phyloP scores from a whole-genome alignment of 1,284 basidiomycete species.

The Lentinus polychrous region DNA sequence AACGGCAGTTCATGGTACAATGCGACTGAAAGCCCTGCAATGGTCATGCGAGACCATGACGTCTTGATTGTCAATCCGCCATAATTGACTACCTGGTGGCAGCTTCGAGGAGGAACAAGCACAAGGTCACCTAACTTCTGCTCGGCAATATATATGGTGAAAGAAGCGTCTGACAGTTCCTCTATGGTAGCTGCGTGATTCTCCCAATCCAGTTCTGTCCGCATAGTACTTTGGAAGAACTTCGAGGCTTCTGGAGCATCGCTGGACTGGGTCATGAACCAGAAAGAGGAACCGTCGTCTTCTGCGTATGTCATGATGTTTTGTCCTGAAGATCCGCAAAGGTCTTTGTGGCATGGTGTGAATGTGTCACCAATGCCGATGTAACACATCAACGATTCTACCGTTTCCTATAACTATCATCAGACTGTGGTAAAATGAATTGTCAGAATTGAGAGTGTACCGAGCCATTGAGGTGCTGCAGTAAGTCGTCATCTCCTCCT shows the following conservation, averaged over 20 bases:
- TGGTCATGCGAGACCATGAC: slow-evolving; percentile 76
- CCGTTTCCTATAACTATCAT: slow-evolving; percentile 34
- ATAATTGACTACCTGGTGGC: slow-evolving; percentile 71
- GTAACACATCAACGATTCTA: slow-evolving; percentile 77
- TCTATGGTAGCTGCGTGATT: slow-evolving; percentile 51
- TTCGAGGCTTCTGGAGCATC: slow-evolving; percentile 42
- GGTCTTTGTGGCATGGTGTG: slow-evolving; percentile 75
- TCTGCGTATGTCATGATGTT: slow-evolving; percentile 77
- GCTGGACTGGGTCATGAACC: slow-evolving; percentile 71
- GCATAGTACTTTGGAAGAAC: slow-evolving; percentile 49
- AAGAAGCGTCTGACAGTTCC: slow-evolving; percentile 60
- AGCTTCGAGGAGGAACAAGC: slow-evolving; percentile 70
- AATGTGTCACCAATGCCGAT: slow-evolving; percentile 67
- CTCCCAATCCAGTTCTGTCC: slow-evolving; percentile 67
- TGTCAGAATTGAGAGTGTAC: slow-evolving; percentile 26
- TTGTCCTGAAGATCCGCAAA: slow-evolving; percentile 73
- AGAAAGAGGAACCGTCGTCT: slow-evolving; percentile 60
- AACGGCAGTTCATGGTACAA: slow-evolving; percentile 66
- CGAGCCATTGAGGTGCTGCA: slow-evolving; percentile 41
- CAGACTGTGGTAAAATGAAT: not conserved
- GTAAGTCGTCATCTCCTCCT: slow-evolving; percentile 43
- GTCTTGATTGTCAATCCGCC: slow-evolving; percentile 74
- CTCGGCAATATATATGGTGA: slow-evolving; percentile 58
- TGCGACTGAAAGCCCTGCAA: slow-evolving; percentile 48
- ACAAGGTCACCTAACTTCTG: slow-evolving; percentile 70